Percentiles rank a stretch among this genome's conserved stretches.
These are phyloP conservation scores for Zymoseptoria tritici DNA, from an alignment of 2,329 filamentous ascomycete species.

Conservation along the genomic window DNA sequence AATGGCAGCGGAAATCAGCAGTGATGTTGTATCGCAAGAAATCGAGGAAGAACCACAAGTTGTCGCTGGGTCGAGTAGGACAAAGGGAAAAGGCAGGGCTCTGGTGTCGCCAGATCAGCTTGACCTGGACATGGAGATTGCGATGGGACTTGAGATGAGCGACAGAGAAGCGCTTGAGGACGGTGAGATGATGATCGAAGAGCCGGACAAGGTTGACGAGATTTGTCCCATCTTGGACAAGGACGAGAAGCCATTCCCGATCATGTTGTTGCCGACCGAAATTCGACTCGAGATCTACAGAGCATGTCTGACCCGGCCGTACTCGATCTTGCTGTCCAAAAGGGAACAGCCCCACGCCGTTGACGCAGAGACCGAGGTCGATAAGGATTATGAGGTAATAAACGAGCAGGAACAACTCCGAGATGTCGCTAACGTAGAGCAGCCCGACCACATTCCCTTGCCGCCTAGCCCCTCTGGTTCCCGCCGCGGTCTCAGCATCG, in stretches of 20 bases:
- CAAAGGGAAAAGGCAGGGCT: constrained; percentile 10
- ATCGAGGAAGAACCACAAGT: constrained; percentile 9
- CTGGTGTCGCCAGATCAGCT: neutral
- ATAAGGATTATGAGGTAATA: neutral
- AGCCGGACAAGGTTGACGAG: neutral
- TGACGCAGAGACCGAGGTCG: constrained; percentile 2
- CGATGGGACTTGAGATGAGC: neutral
- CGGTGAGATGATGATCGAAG: neutral
- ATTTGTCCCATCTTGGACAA: constrained; percentile 18
- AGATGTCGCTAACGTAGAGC: neutral
- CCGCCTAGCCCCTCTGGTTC: neutral
- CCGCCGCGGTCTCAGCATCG: neutral
- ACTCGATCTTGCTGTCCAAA: constrained; percentile 26
- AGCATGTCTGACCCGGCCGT: constrained; percentile 28
- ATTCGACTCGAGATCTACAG: constrained; percentile 41
- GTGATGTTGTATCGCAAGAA: constrained; percentile 11
- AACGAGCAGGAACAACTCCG: neutral
- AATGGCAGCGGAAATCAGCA: constrained; percentile 12
- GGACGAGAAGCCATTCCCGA: constrained; percentile 26
- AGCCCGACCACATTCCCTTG: neutral
- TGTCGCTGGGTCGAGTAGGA: constrained; percentile 4
- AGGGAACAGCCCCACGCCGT: constrained; percentile 9
- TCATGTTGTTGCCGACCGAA: constrained; percentile 41
- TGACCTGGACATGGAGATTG: constrained; percentile 1
- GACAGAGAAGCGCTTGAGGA: constrained; percentile 3